phyloP scores from a whole-genome alignment of 2,329 filamentous ascomycete genomes.

The Magnaporthiopsis incrustans region DNA sequence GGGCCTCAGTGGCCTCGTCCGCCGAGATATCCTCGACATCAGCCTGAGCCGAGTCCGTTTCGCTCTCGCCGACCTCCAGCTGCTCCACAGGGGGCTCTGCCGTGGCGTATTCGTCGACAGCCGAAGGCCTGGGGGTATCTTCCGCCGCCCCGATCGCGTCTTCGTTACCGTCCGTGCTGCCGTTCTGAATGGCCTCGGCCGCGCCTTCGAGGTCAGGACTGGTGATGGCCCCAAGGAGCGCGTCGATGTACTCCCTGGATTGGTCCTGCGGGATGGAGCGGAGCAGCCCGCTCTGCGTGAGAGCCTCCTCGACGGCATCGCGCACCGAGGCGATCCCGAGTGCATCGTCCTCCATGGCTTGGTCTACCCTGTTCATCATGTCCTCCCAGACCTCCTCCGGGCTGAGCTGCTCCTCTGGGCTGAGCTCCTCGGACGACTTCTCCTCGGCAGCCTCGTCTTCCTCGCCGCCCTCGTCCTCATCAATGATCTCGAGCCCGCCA shows the following conservation, averaged over 20 bases:
- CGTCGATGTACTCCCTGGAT: slow-evolving; percentile 38
- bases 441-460: slow-evolving; percentile 16
- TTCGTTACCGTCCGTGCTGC: not conserved
- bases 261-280: slow-evolving; percentile 36
- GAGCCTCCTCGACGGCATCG: slow-evolving; percentile 46
- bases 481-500: not conserved
- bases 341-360: slow-evolving; percentile 50
- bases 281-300: slow-evolving; percentile 46
- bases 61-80: slow-evolving; percentile 10
- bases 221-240: slow-evolving; percentile 41
- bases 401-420: slow-evolving; percentile 10
- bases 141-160: not conserved
- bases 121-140: not conserved
- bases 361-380: slow-evolving; percentile 45
- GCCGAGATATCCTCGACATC: slow-evolving; percentile 15
- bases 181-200: slow-evolving; percentile 12
- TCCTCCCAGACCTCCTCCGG: slow-evolving; percentile 38
- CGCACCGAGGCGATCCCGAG: slow-evolving; percentile 42
- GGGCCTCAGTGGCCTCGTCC: too few species aligned
- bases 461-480: slow-evolving; percentile 16
- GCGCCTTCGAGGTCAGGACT: slow-evolving; percentile 14
- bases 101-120: not conserved
- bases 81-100: not conserved
- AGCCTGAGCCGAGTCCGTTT: slow-evolving; percentile 8
- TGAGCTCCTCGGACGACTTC: slow-evolving; percentile 13